Percentiles rank a stretch among this genome's conserved stretches.
phyloP scores from a whole-genome alignment of 345 rosid species.

The Populus pruinosa region DNA sequence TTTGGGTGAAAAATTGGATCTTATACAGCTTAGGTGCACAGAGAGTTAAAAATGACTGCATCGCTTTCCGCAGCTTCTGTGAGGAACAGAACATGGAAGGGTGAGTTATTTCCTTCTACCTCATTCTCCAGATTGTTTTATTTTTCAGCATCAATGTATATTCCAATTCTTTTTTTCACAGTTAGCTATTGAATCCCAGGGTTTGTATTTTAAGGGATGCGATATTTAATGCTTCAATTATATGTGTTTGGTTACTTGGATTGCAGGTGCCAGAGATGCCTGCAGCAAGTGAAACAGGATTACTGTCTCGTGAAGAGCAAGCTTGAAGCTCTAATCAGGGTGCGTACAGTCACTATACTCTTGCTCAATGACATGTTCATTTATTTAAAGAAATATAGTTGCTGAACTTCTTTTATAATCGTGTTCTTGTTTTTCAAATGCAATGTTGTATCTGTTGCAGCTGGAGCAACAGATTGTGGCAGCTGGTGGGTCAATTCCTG shows the following conservation, averaged over 20 bases:
- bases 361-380: not conserved
- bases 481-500: slow-evolving; percentile 75
- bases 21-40: slow-evolving; percentile 86
- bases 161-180: no score
- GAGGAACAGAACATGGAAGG: slow-evolving; percentile 72
- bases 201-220: not conserved
- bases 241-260: not conserved
- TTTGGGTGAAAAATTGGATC: slow-evolving; percentile 12
- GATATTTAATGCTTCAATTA: not conserved
- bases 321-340: slow-evolving; percentile 74
- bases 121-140: not conserved
- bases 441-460: slow-evolving; percentile 36
- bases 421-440: not conserved
- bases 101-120: slow-evolving; percentile 39
- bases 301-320: slow-evolving; percentile 67
- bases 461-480: slow-evolving; percentile 88
- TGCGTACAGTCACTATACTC: slow-evolving; percentile 21
- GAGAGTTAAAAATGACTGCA: slow-evolving; percentile 75
- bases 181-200: not conserved
- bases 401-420: not conserved
- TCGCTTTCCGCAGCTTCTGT: slow-evolving; percentile 75
- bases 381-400: not conserved
- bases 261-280: slow-evolving; percentile 70
- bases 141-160: not conserved
- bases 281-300: slow-evolving; percentile 85